Percentiles rank a stretch among this genome's conserved stretches.
Evolutionary conservation across 805 yeast genomes (phyloP).

Genomic region (Torulaspora delbrueckii): DNA sequence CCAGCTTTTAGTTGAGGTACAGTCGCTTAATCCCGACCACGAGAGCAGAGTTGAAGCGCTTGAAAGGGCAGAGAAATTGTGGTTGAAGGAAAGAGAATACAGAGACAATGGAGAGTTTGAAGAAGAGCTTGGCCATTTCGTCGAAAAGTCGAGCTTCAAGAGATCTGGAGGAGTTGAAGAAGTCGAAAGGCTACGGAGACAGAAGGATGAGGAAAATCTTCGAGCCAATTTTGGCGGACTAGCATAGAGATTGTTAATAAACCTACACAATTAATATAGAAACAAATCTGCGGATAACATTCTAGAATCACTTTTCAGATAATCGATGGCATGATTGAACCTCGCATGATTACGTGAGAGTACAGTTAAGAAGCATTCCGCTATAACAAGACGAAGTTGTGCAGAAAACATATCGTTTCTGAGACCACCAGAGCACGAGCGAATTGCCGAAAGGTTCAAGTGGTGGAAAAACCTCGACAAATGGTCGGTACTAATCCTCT

Average conservation of each 20-base stretch:
- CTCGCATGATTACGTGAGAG: constrained; percentile 13
- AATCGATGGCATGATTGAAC: constrained; percentile 11
- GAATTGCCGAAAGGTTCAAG: background rate
- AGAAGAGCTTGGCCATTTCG: constrained; percentile 81
- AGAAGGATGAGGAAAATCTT: constrained; percentile 67
- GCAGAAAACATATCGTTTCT: background rate
- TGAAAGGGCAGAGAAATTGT: constrained; percentile 73
- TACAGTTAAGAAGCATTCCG: constrained; percentile 12
- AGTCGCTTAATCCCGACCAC: constrained; percentile 75
- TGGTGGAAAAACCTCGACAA: constrained; percentile 4
- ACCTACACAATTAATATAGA: background rate
- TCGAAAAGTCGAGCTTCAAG: constrained; percentile 68
- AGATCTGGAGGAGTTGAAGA: constrained; percentile 89
- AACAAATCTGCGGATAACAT: background rate
- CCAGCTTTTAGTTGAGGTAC: constrained; percentile 76
- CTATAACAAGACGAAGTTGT: constrained; percentile 7
- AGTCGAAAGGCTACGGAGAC: constrained; percentile 61
- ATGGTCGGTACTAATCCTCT: background rate
- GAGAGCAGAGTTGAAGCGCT: constrained; percentile 84
- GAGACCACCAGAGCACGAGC: background rate
- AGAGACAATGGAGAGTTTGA: constrained; percentile 61
- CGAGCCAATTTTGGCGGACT: constrained; percentile 43
- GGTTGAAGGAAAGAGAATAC: constrained; percentile 64
- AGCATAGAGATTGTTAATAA: background rate
- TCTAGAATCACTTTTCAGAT: background rate